Base-by-base conservation (phyloP, 306 rosid species). In the Acacia confusa region DNA sequence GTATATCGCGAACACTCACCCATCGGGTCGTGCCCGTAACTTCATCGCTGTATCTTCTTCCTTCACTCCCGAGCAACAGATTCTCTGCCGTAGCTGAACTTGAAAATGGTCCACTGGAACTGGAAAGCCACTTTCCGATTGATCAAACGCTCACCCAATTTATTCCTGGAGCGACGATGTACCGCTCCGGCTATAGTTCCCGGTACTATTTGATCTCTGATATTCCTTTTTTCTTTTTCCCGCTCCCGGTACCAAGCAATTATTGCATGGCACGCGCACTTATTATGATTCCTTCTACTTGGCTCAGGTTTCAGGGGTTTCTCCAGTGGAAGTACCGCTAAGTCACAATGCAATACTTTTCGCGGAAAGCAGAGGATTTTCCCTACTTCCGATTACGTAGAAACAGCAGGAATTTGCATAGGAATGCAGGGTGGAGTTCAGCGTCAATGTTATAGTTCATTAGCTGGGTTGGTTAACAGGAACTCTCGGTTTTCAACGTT, bases 401-500 rank as follows among this genome's bases (percentile, higher is more conserved):
- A 55, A 74, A 82, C 74, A 44, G 38, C 27, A 74, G 79, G 47
- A 73, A 48, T 65, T 50, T 81, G 88, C 81, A 60, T 74, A 70
- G 78, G 85, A 70, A 70, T 58, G 60, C 7, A 53, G 1, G 13
- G 50, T 44, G 68, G 84, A 78, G 75, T 87, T 78, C 91, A 76
- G 72, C 68, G 64, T 22, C 87, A 78, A 74, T 48, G 64, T 27
- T 86, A 83, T 80, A 88, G 91, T 79, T 90, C 98, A 6, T 19
- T 38, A 75, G 78, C 84, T 13, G 79, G 81, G 30, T 70, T 40
- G 74, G 79, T 88, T 76, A 86, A 87, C 75, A 91, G 97, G 85
- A 85, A 88, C 71, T 77, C 90, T 57, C 63, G 82, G 34, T 95
- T 89, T 86, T 89, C 91, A n/a, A 76, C 79, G 8, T 85, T 93